Base-by-base conservation (phyloP, 129 eudicot species). In the Apium graveolens region DNA sequence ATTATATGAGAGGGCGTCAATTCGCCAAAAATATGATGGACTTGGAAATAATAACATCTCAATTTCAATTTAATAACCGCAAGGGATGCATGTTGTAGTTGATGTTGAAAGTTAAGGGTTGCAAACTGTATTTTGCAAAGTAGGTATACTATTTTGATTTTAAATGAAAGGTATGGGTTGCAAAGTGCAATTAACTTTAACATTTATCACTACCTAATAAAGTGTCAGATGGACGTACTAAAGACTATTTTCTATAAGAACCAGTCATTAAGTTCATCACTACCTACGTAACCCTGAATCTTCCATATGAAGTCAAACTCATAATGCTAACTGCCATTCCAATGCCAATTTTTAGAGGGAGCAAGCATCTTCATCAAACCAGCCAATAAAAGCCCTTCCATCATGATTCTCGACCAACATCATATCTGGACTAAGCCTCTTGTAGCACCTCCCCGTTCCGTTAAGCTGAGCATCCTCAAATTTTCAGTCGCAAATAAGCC, bases 291-390 rank as follows among this genome's bases (percentile, higher is more conserved):
- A 27, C 53, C 20, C 13, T 45, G 11, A 39, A 35, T 55, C 81
- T 81, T 70, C 62, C 73, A 39, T 8, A 44, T 68, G 26, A 2
- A 26, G 18, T 4, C 5, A 17, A 74, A 45, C 62, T 78, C 75
- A 80, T 76, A 16, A 86, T 68, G 34, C 82, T 86, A 78, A 86
- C 70, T 44, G 49, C 74, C 46, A 77, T 73, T 80, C 86, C 86
- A 62, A 29, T 38, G 53, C 86, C 82, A 9, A 26, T 46, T 70
- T 42, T 76, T 53, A n/a, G 83, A 82, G n/a, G 81, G 81, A 37
- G 81, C 49, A 12, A 32, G 80, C 7, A 76, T 79, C 63, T 81
- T 65, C 21, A 11, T 79, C 75, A 18, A 85, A 14, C 83, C 81
- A 82, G 41, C 88, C 86, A 37, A 65, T 24, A 29, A 73, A 80